A percentile compares a stretch with the other conserved stretches of the same genome.
These are phyloP conservation scores for Hygrocybe coccinea DNA, from an alignment of 768 basidiomycete species.

Conservation along the genomic window DNA sequence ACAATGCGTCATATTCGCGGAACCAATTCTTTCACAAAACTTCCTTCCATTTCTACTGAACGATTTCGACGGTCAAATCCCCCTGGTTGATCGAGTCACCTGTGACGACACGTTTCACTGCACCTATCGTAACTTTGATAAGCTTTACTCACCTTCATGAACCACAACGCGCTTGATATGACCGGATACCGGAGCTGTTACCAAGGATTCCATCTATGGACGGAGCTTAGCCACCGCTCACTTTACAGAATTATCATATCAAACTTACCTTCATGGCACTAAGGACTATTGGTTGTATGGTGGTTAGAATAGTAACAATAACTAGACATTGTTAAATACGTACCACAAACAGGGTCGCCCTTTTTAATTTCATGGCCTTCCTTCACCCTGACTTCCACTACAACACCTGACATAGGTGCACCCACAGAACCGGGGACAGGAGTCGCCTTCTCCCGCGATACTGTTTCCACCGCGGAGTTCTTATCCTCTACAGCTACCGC, in stretches of 20 bases:
- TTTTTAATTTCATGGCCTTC: conserved; percentile 98
- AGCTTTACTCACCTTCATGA: conserved; percentile 59
- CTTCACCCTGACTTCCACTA: conserved; percentile 96
- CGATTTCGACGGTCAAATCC: conserved; percentile 86
- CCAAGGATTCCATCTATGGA: conserved; percentile 91
- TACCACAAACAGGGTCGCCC: conserved; percentile 91
- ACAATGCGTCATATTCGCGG: too few relatives aligned
- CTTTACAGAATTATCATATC: conserved; percentile 6
- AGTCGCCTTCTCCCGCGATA: conserved; percentile 92
- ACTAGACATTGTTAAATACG: conserved; percentile 29
- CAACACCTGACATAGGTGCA: conserved; percentile 96
- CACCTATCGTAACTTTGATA: background rate
- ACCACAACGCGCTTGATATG: conserved; percentile 93
- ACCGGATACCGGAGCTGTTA: conserved; percentile 94
- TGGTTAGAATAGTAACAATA: conserved; percentile 13
- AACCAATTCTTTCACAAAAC: too few relatives aligned
- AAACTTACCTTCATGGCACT: conserved; percentile 90
- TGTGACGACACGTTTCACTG: conserved; percentile 24
- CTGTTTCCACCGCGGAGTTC: conserved; percentile 92
- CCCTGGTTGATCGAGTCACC: conserved; percentile 95
- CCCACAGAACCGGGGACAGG: conserved; percentile 95
- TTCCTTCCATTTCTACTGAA: conserved; percentile 40
- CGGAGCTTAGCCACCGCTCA: conserved; percentile 18
- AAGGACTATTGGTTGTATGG: conserved; percentile 52
- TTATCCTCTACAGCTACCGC: conserved; percentile 95